Evolutionary conservation across 805 yeast genomes (phyloP).

Genomic region (Jamesozyma lodderae): DNA sequence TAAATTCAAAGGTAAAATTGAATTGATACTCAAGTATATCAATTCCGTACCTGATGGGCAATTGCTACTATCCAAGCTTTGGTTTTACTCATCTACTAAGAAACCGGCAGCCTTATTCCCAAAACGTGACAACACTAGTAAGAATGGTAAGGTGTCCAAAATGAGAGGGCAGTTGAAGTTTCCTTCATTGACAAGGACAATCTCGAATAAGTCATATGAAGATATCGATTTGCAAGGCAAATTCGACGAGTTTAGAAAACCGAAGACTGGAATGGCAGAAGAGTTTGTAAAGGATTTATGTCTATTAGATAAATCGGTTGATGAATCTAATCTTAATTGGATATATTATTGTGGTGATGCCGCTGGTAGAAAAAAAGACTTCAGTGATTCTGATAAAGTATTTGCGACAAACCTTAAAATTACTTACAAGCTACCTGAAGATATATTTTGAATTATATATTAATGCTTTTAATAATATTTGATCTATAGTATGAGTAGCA

Average conservation of each 20-base stretch:
- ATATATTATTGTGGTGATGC: constrained; percentile 83
- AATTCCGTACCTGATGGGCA: constrained; percentile 21
- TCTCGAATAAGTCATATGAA: neutral
- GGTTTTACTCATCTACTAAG: constrained; percentile 60
- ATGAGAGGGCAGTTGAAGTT: neutral
- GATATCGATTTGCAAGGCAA: neutral
- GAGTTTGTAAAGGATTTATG: constrained; percentile 37
- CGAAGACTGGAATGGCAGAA: constrained; percentile 69
- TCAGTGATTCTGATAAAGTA: constrained; percentile 64
- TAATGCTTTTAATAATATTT: too few species aligned
- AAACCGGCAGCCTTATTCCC: constrained; percentile 32
- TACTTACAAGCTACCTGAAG: constrained; percentile 63
- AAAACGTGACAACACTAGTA: constrained; percentile 6
- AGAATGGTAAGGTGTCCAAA: neutral
- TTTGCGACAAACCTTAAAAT: constrained; percentile 58
- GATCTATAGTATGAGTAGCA: too few species aligned
- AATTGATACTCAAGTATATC: constrained; percentile 30
- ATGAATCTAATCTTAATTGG: constrained; percentile 8
- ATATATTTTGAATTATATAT: constrained; percentile 39
- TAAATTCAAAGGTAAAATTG: constrained; percentile 37
- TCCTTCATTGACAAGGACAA: neutral
- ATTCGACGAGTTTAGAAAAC: constrained; percentile 53
- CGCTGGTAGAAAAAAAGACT: constrained; percentile 74
- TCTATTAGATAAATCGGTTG: constrained; percentile 2
- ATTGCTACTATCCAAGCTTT: constrained; percentile 22